Percentiles rank a stretch among this genome's conserved stretches.
These are phyloP conservation scores for Tremellales sp. DNA, from an alignment of 1,284 basidiomycete genomes.

Conservation along the genomic window DNA sequence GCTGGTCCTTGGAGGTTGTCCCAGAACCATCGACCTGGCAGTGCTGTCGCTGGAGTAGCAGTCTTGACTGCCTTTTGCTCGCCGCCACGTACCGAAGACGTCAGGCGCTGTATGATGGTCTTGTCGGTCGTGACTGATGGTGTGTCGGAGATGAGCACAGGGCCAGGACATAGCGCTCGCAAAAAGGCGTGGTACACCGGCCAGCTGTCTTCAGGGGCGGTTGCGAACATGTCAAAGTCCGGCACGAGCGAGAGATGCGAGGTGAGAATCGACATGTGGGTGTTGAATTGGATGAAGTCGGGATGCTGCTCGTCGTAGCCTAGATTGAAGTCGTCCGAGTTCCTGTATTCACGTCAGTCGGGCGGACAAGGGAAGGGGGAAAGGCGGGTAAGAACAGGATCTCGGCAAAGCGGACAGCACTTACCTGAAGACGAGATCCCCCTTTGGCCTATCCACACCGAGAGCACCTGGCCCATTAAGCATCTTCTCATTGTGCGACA, in stretches of 20 bases:
- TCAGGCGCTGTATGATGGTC: constrained; percentile 13
- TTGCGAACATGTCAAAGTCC: constrained; percentile 41
- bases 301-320: constrained; percentile 18
- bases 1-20: constrained; percentile 11
- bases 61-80: constrained; percentile 13
- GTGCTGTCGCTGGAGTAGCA: neutral
- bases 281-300: constrained; percentile 28
- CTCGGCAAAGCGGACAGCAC: too few species aligned
- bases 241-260: constrained; percentile 25
- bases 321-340: constrained; percentile 36
- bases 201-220: constrained; percentile 8
- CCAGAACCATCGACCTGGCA: constrained; percentile 19
- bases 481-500: constrained; percentile 32
- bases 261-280: constrained; percentile 24
- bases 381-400: neutral
- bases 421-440: constrained; percentile 25
- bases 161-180: constrained; percentile 28
- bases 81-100: constrained; percentile 6
- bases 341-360: constrained; percentile 8
- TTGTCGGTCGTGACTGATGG: constrained; percentile 16
- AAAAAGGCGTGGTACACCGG: constrained; percentile 32
- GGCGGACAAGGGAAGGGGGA: neutral
- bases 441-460: constrained; percentile 14
- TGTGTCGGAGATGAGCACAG: constrained; percentile 32
- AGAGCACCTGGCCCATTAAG: constrained; percentile 26